phyloP scores from a whole-genome alignment of 2,329 filamentous ascomycete genomes.

The Cercospora sp. region DNA sequence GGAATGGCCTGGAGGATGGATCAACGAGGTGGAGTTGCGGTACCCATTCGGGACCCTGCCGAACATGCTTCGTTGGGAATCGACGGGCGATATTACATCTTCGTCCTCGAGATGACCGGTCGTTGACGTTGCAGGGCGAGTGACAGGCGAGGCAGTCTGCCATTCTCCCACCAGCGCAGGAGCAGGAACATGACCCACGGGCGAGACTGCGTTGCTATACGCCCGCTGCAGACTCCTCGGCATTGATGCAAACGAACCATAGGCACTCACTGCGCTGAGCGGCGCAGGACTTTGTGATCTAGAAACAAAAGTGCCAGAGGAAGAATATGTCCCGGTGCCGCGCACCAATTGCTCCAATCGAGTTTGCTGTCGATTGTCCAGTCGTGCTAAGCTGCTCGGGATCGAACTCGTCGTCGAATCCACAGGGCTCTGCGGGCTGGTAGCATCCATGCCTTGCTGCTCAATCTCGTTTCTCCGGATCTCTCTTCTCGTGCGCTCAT shows the following conservation, averaged over 20 bases:
- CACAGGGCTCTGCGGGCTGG: neutral
- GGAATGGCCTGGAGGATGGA: conserved; percentile 30
- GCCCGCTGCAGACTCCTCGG: conserved; percentile 35
- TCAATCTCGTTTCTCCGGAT: conserved; percentile 11
- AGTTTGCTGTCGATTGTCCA: conserved; percentile 7
- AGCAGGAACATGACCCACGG: conserved; percentile 23
- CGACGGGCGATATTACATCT: conserved; percentile 27
- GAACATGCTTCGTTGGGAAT: conserved; percentile 8
- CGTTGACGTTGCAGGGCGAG: conserved; percentile 12
- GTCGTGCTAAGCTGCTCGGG: conserved; percentile 8
- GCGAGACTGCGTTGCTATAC: conserved; percentile 36
- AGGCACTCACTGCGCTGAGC: conserved; percentile 15
- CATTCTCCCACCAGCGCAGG: conserved; percentile 33
- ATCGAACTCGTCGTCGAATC: conserved; percentile 15
- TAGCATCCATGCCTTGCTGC: conserved; percentile 11
- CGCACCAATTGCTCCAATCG: conserved; percentile 1
- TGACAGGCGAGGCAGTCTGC: conserved; percentile 31
- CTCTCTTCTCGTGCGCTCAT: conserved; percentile 2
- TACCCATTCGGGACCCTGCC: conserved; percentile 14
- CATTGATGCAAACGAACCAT: conserved; percentile 25
- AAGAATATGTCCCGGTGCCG: conserved; percentile 5
- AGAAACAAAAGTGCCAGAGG: conserved; percentile 10
- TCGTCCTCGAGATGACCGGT: conserved; percentile 28
- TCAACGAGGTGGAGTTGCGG: conserved; percentile 32
- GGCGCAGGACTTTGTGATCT: conserved; percentile 13